phyloP scores from a whole-genome alignment of 2,329 filamentous ascomycete species.

The Stromatinia cepivora region DNA sequence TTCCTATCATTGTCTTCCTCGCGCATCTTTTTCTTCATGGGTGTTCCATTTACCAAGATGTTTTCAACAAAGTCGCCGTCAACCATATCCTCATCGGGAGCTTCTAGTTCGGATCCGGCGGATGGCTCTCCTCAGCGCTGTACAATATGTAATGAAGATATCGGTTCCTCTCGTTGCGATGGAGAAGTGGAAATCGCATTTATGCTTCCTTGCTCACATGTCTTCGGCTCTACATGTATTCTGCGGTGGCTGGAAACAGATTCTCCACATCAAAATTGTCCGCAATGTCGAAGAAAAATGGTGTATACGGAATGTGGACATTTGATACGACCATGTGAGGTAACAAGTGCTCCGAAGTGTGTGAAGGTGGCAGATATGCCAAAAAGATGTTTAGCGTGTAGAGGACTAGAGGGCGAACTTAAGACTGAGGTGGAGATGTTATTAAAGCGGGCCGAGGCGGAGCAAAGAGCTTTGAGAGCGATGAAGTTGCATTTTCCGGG shows the following conservation, averaged over 20 bases:
- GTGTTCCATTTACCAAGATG: not conserved
- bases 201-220: constrained; percentile 35
- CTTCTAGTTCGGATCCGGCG: not conserved
- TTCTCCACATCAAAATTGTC: constrained; percentile 34
- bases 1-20: not conserved
- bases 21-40: not conserved
- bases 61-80: not conserved
- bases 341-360: constrained; percentile 16
- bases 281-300: constrained; percentile 35
- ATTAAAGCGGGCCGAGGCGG: constrained; percentile 18
- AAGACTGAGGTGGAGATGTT: constrained; percentile 25
- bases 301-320: constrained; percentile 35
- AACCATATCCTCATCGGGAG: not conserved
- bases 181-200: constrained; percentile 28
- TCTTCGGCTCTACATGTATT: constrained; percentile 36
- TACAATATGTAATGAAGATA: constrained; percentile 31
- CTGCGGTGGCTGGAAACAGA: constrained; percentile 33
- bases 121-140: constrained; percentile 23
- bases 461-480: constrained; percentile 27
- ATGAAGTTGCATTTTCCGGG: constrained; percentile 28
- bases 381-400: constrained; percentile 32
- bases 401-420: constrained; percentile 25
- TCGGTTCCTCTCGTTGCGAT: constrained; percentile 23
- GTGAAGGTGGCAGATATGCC: constrained; percentile 32
- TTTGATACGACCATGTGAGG: constrained; percentile 27